phyloP scores from a whole-genome alignment of 1,284 basidiomycete genomes.

The Tranzscheliella williamsii region DNA sequence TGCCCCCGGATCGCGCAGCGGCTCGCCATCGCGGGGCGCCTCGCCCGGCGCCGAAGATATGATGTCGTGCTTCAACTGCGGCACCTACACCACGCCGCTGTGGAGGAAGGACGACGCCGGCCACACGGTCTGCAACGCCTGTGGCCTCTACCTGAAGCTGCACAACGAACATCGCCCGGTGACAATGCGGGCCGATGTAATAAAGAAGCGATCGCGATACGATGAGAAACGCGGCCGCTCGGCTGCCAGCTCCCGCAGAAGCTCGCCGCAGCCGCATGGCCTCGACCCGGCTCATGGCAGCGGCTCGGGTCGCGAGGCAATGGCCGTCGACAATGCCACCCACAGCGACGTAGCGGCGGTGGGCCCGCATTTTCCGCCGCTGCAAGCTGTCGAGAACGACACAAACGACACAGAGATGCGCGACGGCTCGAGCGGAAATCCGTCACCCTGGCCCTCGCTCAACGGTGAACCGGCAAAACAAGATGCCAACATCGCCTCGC shows the following conservation, averaged over 20 bases:
- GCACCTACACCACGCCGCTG: conserved; percentile 55
- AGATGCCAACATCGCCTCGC: conserved; percentile 6
- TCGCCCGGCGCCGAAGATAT: conserved; percentile 23
- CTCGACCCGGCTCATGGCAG: not conserved
- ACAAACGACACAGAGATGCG: no score
- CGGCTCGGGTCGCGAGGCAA: not conserved
- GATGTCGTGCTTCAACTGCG: conserved; percentile 56
- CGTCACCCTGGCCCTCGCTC: no score
- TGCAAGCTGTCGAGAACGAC: no score
- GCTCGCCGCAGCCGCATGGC: conserved; percentile 31
- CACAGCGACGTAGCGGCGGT: no score
- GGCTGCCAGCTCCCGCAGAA: conserved; percentile 16
- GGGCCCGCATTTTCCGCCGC: no score
- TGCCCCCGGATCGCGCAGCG: conserved; percentile 23
- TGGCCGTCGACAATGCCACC: not conserved
- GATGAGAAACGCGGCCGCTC: conserved; percentile 40
- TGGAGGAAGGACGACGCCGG: conserved; percentile 57
- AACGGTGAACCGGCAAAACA: no score
- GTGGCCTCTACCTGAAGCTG: conserved; percentile 53
- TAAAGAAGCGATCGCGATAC: conserved; percentile 54
- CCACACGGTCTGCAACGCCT: conserved; percentile 55
- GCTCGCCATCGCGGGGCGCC: conserved; percentile 19
- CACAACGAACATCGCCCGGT: conserved; percentile 52
- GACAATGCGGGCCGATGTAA: conserved; percentile 55
- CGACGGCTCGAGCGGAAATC: no score